phyloP scores from a whole-genome alignment of 257 asterid genomes.

The Cruciata laevipes region DNA sequence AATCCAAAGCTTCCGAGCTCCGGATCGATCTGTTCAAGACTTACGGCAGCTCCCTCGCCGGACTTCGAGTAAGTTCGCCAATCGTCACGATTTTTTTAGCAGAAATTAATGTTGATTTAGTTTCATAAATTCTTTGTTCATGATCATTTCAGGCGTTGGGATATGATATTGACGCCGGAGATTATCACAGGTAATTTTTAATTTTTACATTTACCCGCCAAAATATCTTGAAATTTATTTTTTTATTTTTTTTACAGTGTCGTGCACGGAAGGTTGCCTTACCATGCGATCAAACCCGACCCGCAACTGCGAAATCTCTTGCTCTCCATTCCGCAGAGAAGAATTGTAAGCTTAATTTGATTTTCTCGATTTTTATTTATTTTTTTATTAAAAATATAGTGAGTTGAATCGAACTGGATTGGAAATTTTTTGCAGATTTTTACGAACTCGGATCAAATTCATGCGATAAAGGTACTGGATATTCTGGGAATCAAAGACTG shows the following conservation, averaged over 20 bases:
- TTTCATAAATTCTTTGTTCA: not conserved
- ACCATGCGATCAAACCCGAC: slow-evolving; percentile 61
- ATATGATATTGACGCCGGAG: slow-evolving; percentile 63
- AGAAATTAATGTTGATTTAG: not conserved
- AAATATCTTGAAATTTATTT: not conserved
- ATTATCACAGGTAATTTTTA: slow-evolving; percentile 62
- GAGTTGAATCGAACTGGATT: not conserved
- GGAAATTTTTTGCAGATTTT: slow-evolving; percentile 43
- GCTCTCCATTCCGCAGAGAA: slow-evolving; percentile 56
- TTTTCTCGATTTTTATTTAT: too few species aligned
- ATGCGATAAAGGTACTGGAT: slow-evolving; percentile 59
- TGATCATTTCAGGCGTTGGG: slow-evolving; percentile 53
- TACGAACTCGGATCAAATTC: slow-evolving; percentile 68
- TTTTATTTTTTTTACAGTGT: slow-evolving; percentile 24
- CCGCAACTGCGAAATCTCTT: slow-evolving; percentile 43
- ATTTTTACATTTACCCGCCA: not conserved
- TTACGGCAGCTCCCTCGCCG: slow-evolving; percentile 89
- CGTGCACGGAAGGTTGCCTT: slow-evolving; percentile 92
- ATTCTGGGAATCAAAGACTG: slow-evolving; percentile 68
- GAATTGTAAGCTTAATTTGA: slow-evolving; percentile 41
- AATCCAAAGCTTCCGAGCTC: slow-evolving; percentile 51
- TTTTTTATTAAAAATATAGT: not conserved
- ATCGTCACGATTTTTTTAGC: not conserved
- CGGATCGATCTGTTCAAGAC: slow-evolving; percentile 69
- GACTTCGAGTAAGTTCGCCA: slow-evolving; percentile 54